Evolutionary conservation across 2,329 filamentous ascomycete species (phyloP).

Genomic region (Claviceps sp.): DNA sequence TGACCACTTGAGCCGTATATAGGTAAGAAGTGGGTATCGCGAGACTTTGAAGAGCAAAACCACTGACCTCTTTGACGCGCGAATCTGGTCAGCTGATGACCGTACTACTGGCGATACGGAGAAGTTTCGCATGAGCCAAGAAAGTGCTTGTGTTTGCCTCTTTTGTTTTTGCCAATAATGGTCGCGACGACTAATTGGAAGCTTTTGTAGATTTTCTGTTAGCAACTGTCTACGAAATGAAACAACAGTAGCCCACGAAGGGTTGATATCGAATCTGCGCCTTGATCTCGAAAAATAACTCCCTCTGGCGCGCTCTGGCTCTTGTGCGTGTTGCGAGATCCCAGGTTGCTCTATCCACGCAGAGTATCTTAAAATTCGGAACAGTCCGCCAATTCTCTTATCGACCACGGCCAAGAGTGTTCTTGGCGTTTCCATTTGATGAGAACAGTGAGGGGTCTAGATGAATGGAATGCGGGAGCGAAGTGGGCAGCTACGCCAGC

Average conservation of each 20-base stretch:
- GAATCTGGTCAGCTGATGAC: neutral
- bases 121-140: neutral
- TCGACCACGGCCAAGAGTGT: neutral
- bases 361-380: neutral
- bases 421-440: neutral
- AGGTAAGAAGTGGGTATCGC: neutral
- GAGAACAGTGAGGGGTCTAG: neutral
- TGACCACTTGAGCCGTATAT: neutral
- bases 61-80: neutral
- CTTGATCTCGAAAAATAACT: neutral
- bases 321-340: neutral
- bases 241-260: no score
- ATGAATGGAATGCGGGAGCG: slow-evolving; percentile 5
- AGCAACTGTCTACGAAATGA: neutral
- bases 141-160: neutral
- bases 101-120: neutral
- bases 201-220: neutral
- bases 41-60: neutral
- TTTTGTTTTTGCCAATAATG: neutral
- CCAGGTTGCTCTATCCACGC: neutral
- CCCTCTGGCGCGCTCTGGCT: neutral
- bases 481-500: neutral
- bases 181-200: neutral
- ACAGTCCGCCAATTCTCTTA: neutral
- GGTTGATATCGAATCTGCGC: neutral